These are phyloP conservation scores for Ceratobasidium sp. DNA, from an alignment of 1,284 basidiomycete species.

Conservation along the genomic window DNA sequence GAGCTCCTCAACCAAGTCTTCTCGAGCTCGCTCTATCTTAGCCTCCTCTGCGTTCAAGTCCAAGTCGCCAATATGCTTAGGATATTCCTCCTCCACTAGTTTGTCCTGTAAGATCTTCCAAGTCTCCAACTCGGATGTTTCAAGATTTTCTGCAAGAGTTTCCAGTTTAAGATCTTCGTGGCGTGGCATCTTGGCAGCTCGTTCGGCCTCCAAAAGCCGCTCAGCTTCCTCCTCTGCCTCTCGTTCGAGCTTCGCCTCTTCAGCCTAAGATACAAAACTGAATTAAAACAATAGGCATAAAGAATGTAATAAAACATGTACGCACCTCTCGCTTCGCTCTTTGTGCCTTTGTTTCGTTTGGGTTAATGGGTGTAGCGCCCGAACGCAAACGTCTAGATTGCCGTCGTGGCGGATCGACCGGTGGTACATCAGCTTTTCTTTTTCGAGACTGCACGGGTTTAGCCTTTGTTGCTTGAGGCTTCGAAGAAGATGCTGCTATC, in stretches of 20 bases:
- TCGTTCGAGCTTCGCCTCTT: slow-evolving; percentile 25
- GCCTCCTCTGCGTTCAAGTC: slow-evolving; percentile 56
- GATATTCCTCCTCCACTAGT: slow-evolving; percentile 54
- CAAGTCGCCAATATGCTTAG: slow-evolving; percentile 55
- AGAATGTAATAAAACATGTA: slow-evolving; percentile 13
- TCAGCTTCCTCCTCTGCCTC: slow-evolving; percentile 41
- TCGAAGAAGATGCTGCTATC: slow-evolving; percentile 56
- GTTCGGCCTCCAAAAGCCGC: slow-evolving; percentile 35
- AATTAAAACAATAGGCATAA: neutral
- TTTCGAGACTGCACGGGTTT: slow-evolving; percentile 70
- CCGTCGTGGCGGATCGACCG: slow-evolving; percentile 52
- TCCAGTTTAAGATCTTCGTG: slow-evolving; percentile 70
- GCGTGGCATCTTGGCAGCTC: slow-evolving; percentile 68
- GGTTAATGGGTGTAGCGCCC: slow-evolving; percentile 58
- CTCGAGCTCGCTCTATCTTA: slow-evolving; percentile 53
- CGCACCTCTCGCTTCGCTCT: slow-evolving; percentile 71
- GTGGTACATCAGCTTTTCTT: slow-evolving; percentile 47
- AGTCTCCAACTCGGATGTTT: slow-evolving; percentile 58
- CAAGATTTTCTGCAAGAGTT: slow-evolving; percentile 58
- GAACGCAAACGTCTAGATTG: slow-evolving; percentile 68
- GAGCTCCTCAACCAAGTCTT: slow-evolving; percentile 64
- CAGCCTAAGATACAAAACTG: slow-evolving; percentile 13
- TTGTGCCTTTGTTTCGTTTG: slow-evolving; percentile 70
- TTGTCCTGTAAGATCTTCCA: slow-evolving; percentile 60
- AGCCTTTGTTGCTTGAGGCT: slow-evolving; percentile 49